A percentile compares a stretch with the other conserved stretches of the same genome.
Evolutionary conservation across 345 rosid genomes (phyloP).

Genomic region (Atalantia buxifolia): DNA sequence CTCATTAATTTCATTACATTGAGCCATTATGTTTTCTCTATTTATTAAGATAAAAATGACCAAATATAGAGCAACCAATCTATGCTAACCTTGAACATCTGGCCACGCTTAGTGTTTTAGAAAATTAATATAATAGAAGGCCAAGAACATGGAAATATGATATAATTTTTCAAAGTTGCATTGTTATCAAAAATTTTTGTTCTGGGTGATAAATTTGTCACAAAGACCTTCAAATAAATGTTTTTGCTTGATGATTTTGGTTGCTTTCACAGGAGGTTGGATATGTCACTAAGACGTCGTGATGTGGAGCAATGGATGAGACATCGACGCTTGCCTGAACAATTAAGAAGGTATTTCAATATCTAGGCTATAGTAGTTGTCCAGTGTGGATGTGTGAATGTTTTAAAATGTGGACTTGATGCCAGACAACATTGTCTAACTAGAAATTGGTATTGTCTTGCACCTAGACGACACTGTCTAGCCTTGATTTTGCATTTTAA

Average conservation of each 20-base stretch:
- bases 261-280: conserved; percentile 54
- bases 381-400: neutral
- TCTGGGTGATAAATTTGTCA: neutral
- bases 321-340: conserved; percentile 70
- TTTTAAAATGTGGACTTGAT: neutral
- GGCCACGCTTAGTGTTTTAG: neutral
- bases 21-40: neutral
- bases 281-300: conserved; percentile 80
- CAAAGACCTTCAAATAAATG: neutral
- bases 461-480: neutral
- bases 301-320: conserved; percentile 98
- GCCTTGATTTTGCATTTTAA: neutral
- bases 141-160: neutral
- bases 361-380: neutral
- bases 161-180: neutral
- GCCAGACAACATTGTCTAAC: too few relatives aligned
- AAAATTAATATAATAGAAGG: neutral
- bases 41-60: neutral
- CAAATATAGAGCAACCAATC: neutral
- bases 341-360: conserved; percentile 47
- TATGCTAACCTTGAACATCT: neutral
- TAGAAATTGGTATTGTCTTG: too few relatives aligned
- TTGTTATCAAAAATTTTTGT: neutral
- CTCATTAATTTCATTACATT: neutral
- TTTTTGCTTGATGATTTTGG: conserved; percentile 10